Base-by-base conservation (phyloP, 164 flowering plant genomes). In the Sextonia rubra region DNA sequence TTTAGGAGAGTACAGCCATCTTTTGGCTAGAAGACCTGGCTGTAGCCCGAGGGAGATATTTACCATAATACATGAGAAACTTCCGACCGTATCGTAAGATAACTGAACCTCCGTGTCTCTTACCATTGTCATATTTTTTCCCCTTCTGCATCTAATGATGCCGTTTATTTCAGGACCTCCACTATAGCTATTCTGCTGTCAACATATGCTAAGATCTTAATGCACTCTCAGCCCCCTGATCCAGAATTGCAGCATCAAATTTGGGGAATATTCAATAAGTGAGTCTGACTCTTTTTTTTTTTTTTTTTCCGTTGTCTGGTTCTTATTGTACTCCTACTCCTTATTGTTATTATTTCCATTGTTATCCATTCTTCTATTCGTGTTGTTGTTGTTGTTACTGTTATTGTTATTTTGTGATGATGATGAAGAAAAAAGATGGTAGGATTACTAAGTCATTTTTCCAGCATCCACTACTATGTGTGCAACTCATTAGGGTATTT, bases 1-100 rank as follows among this genome's bases (percentile, higher is more conserved):
- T 69, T 94, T 96, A 82, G 99, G 99, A 74, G 99, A 96, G 78
- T 92, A 87, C 66, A 81, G 99, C 75, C 99, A 96, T 76, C 96
- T 96, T 73, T 83, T 96, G 81, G 86, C 89, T 47, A 84, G 97
- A 83, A 80, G 98, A 58, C 97, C 97, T 68, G 98, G 98, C n/a
- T 96, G 95, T 78, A 89, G 92, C 75, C 97, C 99, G 8, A 96
- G 86, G 84, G 99, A 96, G 80, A 84, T 96, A 66, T 96, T 96
- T 82, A 76, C 72, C 72, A 75, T 89, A 67, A 77, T 96, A 78
- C 95, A 96, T 71, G 99, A 96, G 82, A 96, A 96, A 83, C 92
- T 92, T 62, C 97, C 99, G 32, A 89, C 99, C 76, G 94, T 93
- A 63, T 88, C 97, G 99, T 96, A 89, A 89, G 97, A 69, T 70